Evolutionary conservation across 1,284 basidiomycete species (phyloP), one percentile per base, ranked within the genome.

Genomic region (Microbotryum intermedium): DNA sequence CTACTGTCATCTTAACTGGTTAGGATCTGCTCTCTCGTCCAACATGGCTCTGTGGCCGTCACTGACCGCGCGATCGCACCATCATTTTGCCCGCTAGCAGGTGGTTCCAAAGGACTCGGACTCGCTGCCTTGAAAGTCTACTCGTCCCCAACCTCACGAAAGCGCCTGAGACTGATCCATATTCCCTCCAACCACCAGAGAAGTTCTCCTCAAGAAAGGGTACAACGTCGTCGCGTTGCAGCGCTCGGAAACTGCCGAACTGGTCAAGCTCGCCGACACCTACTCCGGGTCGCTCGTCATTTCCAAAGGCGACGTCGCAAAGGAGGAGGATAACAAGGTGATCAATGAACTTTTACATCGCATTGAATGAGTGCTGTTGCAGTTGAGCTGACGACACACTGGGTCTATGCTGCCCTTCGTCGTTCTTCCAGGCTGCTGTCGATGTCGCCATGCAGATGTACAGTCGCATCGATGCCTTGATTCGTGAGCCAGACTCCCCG

Each of bases 161-260:
- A 18, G 21, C 21, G 3, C 50, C 4, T 16, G 13, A 21, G 26
- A 52, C 28, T 34, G 29, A 26, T 21, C 29, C 13, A 13, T 4
- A 28, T 23, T 30, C 2, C 18, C 10, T 11, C 50, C n/a, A n/a
- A n/a, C n/a, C n/a, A 20, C 11, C 48, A 66, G 61, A 78, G 25
- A 79, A 79, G 55, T 83, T 83, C 75, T 68, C 7, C 60, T 68
- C 42, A 23, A 30, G 0, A 28, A 51, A 1, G 74, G 78, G 53
- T 79, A 82, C 49, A 80, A 79, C 54, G 89, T 94, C 54, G 81
- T 90, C 62, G 82, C 88, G 0, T 76, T 93, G 60, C 87, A 87
- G 9, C 83, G 90, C 34, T 80, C 85, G 26, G 75, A 77, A 47
- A 80, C 87, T 3, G 76, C 81, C 6, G 85, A 85, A 64, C 79